Evolutionary conservation across 1,139 yeast species (phyloP).

Genomic region (Komagataea norvegica): DNA sequence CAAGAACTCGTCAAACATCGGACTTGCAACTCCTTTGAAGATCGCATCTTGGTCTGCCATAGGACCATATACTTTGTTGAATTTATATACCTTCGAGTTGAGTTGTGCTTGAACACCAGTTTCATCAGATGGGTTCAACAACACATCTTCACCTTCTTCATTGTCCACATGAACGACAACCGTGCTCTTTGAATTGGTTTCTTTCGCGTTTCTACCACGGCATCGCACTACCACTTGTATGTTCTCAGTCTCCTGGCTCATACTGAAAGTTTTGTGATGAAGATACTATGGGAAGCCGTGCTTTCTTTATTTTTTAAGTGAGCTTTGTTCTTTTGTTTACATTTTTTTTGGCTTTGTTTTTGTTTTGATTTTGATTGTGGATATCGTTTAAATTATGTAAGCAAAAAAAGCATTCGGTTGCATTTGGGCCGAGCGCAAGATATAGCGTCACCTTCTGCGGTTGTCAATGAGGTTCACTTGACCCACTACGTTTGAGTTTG

Average conservation of each 20-base stretch:
- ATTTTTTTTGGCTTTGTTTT: conserved; percentile 1
- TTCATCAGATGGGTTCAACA: conserved; percentile 29
- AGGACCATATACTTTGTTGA: conserved; percentile 73
- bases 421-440: too few relatives aligned
- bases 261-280: conserved; percentile 4
- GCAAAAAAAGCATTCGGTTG: neutral
- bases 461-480: too few relatives aligned
- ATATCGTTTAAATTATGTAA: too few relatives aligned
- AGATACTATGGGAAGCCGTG: too few relatives aligned
- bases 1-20: conserved; percentile 60
- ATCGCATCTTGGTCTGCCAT: conserved; percentile 57
- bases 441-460: too few relatives aligned
- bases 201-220: conserved; percentile 73
- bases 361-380: conserved; percentile 3
- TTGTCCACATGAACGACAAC: conserved; percentile 63
- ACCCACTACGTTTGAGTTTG: too few relatives aligned
- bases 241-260: conserved; percentile 34
- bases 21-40: conserved; percentile 59
- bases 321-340: conserved; percentile 5
- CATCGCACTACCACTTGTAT: conserved; percentile 87
- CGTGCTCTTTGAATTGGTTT: conserved; percentile 64
- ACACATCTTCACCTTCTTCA: conserved; percentile 29
- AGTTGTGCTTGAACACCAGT: conserved; percentile 26
- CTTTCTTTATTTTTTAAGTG: conserved; percentile 1
- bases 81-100: conserved; percentile 48